Evolutionary conservation across 208 protist species (phyloP).

Genomic region (Lotmaria passim): DNA sequence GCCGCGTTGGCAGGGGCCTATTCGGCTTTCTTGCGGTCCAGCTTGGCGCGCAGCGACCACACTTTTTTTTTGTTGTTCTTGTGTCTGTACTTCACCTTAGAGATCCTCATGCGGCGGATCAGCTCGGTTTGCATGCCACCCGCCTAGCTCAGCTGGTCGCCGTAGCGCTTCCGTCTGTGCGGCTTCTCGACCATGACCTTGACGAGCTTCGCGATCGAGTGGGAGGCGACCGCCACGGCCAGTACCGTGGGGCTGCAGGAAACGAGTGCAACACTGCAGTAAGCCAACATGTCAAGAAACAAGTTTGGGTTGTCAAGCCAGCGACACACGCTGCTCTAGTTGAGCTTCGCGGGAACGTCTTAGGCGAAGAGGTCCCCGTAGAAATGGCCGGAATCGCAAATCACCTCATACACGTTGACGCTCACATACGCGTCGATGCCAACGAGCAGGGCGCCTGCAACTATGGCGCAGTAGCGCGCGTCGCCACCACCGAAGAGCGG

Average conservation of each 20-base stretch:
- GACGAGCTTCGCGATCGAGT: constrained; percentile 83
- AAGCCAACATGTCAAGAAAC: constrained; percentile 87
- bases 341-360: constrained; percentile 70
- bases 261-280: constrained; percentile 90
- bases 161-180: constrained; percentile 67
- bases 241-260: constrained; percentile 79
- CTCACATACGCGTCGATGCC: constrained; percentile 89
- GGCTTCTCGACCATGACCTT: constrained; percentile 84
- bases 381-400: constrained; percentile 94
- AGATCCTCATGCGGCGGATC: constrained; percentile 37
- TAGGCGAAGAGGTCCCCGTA: constrained; percentile 93
- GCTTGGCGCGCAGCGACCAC: constrained; percentile 33
- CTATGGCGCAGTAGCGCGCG: constrained; percentile 47
- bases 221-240: constrained; percentile 75
- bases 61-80: constrained; percentile 48
- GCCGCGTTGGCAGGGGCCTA: not conserved
- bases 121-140: constrained; percentile 71
- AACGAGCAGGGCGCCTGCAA: constrained; percentile 64
- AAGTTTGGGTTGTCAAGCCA: constrained; percentile 96
- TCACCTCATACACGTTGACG: constrained; percentile 77
- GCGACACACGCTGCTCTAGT: constrained; percentile 94
- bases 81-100: constrained; percentile 56
- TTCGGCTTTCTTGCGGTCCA: constrained; percentile 44
- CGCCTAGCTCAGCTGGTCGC: constrained; percentile 39
- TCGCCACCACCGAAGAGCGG: constrained; percentile 45